Percentiles rank a stretch among this genome's conserved stretches.
Evolutionary conservation across 192 early-diverging fungal species (phyloP).

Genomic region (Gigaspora rosea): DNA sequence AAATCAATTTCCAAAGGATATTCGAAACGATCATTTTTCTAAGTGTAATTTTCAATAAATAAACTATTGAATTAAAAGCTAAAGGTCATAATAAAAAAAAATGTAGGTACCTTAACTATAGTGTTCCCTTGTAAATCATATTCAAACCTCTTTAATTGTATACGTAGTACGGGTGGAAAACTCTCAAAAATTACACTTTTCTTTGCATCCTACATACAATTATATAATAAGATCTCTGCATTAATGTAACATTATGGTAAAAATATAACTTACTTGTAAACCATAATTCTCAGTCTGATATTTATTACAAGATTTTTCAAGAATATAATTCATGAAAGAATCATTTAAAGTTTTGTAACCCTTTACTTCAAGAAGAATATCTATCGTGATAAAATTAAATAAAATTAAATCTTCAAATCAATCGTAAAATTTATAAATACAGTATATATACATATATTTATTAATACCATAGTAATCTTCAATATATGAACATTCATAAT

Average conservation of each 20-base stretch:
- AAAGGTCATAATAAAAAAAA: neutral
- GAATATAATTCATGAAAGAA: conserved; percentile 89
- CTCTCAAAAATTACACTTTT: conserved; percentile 94
- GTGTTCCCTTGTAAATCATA: conserved; percentile 89
- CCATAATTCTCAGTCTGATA: conserved; percentile 92
- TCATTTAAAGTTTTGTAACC: conserved; percentile 83
- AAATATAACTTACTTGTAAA: conserved; percentile 57
- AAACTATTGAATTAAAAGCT: neutral
- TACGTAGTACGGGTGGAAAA: conserved; percentile 35
- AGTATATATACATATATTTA: neutral
- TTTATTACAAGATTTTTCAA: conserved; percentile 91
- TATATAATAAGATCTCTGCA: neutral
- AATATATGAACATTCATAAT: conserved; percentile 52
- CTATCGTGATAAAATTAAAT: conserved; percentile 43
- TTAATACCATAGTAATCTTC: conserved; percentile 89
- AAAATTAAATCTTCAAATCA: neutral
- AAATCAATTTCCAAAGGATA: conserved; percentile 88
- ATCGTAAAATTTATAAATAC: neutral
- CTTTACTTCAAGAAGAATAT: conserved; percentile 97
- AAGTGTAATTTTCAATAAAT: neutral
- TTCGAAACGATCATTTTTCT: conserved; percentile 94
- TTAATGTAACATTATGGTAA: neutral
- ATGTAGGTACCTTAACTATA: conserved; percentile 76
- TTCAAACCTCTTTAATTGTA: conserved; percentile 98
- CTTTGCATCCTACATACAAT: conserved; percentile 67